Base-by-base conservation (phyloP, 2,329 filamentous ascomycete genomes). In the Talaromyces atroroseus region DNA sequence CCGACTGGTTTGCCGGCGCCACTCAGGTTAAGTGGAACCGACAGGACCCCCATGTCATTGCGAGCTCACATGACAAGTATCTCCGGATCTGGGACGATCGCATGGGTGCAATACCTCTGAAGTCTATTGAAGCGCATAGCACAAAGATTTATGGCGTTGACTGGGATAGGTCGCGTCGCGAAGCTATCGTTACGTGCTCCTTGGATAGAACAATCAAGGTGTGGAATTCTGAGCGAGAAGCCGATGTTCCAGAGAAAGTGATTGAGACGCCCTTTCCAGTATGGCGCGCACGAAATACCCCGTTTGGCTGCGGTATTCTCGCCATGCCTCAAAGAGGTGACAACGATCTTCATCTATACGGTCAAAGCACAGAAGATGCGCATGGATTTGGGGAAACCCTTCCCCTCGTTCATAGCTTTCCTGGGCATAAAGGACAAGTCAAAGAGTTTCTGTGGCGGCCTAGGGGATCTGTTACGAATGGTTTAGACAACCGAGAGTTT, bases 91-190 rank as follows among this genome's bases (percentile, higher is more conserved):
- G 92, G 92, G 92, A 96, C 71, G 86, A 89, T 66, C 82, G 92
- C 49, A 89, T 87, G 66, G 84, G 90, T 0, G 87, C 88, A 2
- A 80, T 84, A 58, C 91, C 92, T 5, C 74, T 96, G 45, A 86
- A 85, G 59, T 92, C 90, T 16, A 95, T 96, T 60, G 85, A 86
- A 66, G 92, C 92, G 0, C 92, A 96, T 66, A 84, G 83, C 32
- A 96, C 91, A 38, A 96, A 96, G 72, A 96, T 96, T 58, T 96
- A 96, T 68, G 92, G 92, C 26, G 79, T 96, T 34, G 92, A 96
- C 72, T 96, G 92, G 92, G 95, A 95, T 67, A 83, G 92, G 52
- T 87, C 87, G 12, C 80, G 85, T 49, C 74, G 84, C 1, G 86
- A 83, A 10, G 86, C 84, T 36, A 78, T 96, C 51, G 84, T 90